Evolutionary conservation across 768 basidiomycete genomes (phyloP), one percentile per base, ranked within the genome.

Genomic region (Tulasnella sp.): DNA sequence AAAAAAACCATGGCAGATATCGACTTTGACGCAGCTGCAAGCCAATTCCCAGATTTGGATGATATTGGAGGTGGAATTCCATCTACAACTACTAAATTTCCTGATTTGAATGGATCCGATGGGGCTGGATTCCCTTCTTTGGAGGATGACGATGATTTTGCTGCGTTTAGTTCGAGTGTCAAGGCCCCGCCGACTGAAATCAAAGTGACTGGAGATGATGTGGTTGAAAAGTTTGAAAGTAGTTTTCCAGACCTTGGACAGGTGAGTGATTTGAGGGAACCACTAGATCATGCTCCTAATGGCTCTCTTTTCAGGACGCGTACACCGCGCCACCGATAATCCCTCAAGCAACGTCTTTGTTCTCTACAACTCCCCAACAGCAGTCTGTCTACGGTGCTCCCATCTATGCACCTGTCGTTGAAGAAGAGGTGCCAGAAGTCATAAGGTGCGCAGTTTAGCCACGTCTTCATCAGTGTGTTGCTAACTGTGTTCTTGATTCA

Each of bases 131-230:
- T 40, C n/a, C 19, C 5, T 12, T 32, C 15, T 41, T 5, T 37
- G 9, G 46, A 55, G 42, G 54, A 22, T 5, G 78, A 85, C 53
- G 77, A 78, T 59, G 71, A 74, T 60, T 84, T 88, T 61, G 78
- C 74, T 13, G 52, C 68, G 64, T 16, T 51, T 10, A 27, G 43
- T 6, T n/a, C 16, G 24, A 37, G 19, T 70, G 71, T 0, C 59
- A 62, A 40, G 27, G 60, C 66, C 46, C 61, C 59, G 37, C 64
- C 66, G 34, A 69, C 72, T n/a, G 69, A 73, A 8, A 81, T 91
- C 48, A 86, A 76, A 60, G 80, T 88, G 34, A 91, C 87, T 0
- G 86, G 85, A 0, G 78, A 86, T 60, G 84, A 88, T 56, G 83
- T 86, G 57, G 74, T 92, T 53, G 82, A 86, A 53, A 78, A 81